Evolutionary conservation across 2,329 filamentous ascomycete genomes (phyloP).

Genomic region (Fusarium sp.): DNA sequence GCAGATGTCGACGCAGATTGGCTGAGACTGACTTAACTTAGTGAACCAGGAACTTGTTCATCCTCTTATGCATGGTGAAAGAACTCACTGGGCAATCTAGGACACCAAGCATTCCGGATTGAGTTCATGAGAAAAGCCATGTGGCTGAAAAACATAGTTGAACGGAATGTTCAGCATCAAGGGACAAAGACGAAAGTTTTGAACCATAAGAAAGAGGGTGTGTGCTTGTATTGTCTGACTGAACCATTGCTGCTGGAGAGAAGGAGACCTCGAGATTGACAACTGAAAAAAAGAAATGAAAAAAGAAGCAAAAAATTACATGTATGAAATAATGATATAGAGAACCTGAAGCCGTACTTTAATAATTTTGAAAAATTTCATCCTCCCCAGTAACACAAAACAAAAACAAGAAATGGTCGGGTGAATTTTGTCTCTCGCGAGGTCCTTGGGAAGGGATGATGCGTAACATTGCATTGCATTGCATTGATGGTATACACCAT

Average conservation of each 20-base stretch:
- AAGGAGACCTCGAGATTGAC: constrained; percentile 45
- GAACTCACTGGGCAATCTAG: neutral
- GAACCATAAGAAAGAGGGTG: constrained; percentile 36
- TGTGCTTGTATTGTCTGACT: constrained; percentile 47
- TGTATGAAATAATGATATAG: constrained; percentile 49
- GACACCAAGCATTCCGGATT: constrained; percentile 26
- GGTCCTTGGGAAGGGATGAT: constrained; percentile 35
- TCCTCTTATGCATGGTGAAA: constrained; percentile 1
- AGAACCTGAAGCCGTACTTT: constrained; percentile 46
- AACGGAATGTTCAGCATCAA: constrained; percentile 28
- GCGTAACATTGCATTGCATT: constrained; percentile 21
- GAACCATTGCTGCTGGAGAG: constrained; percentile 47
- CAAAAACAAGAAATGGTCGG: constrained; percentile 40
- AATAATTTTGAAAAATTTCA: constrained; percentile 44
- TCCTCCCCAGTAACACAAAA: constrained; percentile 45
- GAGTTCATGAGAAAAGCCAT: constrained; percentile 15
- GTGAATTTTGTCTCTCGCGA: constrained; percentile 43
- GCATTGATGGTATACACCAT: constrained; percentile 28
- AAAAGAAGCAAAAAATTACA: constrained; percentile 45
- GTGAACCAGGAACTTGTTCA: constrained; percentile 5
- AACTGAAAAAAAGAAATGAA: constrained; percentile 20
- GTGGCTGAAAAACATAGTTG: constrained; percentile 15
- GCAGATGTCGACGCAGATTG: neutral
- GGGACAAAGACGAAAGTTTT: constrained; percentile 19
- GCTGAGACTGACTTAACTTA: constrained; percentile 14